Evolutionary conservation across 805 yeast species (phyloP).

Genomic region (Wickerhamomyces bisporus): DNA sequence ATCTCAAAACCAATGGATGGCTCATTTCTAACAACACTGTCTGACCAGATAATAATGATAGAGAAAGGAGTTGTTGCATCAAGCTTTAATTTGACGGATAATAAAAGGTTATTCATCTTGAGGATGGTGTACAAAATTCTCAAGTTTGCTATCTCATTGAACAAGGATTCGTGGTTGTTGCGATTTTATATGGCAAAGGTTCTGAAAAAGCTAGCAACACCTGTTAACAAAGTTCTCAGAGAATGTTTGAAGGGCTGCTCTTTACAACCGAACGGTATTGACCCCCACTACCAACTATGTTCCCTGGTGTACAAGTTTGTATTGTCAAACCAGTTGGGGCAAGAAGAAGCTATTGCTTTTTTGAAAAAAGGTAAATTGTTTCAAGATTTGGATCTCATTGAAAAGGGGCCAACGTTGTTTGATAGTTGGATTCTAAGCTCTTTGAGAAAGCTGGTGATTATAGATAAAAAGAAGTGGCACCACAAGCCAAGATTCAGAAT

Average conservation of each 20-base stretch:
- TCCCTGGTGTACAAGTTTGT: constrained; percentile 55
- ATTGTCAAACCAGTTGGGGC: constrained; percentile 28
- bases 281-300: constrained; percentile 70
- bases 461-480: constrained; percentile 88
- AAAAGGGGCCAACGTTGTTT: constrained; percentile 14
- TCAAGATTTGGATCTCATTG: constrained; percentile 15
- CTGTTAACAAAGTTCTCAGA: constrained; percentile 32
- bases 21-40: constrained; percentile 39
- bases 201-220: constrained; percentile 41
- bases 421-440: constrained; percentile 39
- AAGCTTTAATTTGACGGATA: constrained; percentile 1
- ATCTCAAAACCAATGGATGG: constrained; percentile 56
- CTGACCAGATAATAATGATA: constrained; percentile 20
- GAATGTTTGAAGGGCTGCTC: constrained; percentile 40
- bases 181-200: constrained; percentile 56
- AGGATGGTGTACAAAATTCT: constrained; percentile 40
- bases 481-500: constrained; percentile 76
- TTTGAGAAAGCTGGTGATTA: constrained; percentile 40
- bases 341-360: constrained; percentile 33
- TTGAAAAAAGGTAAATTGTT: constrained; percentile 31
- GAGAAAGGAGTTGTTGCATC: constrained; percentile 3
- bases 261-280: constrained; percentile 43
- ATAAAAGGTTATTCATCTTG: constrained; percentile 13
- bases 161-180: constrained; percentile 54
- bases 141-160: constrained; percentile 39